Conservation (phyloP, 345 rosid genomes). For the Euphorbia lathyris region DNA sequence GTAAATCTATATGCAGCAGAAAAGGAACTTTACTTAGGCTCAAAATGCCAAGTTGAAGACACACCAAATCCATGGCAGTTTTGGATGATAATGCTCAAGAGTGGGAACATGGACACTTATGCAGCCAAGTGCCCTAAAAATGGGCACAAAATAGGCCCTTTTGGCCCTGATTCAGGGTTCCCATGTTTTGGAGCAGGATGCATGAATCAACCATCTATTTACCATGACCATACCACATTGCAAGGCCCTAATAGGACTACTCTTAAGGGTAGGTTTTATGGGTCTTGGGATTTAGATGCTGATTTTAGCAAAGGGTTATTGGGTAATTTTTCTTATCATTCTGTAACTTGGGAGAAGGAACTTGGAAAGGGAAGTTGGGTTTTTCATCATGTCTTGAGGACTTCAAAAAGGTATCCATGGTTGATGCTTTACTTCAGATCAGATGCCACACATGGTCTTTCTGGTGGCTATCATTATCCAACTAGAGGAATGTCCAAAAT, state of each 20-base stretch:
- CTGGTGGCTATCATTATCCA: constrained; percentile 31
- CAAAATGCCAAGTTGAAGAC: constrained; percentile 60
- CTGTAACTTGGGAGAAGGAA: constrained; percentile 24
- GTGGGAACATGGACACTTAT: constrained; percentile 71
- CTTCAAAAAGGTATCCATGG: constrained; percentile 32
- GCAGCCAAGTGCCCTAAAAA: constrained; percentile 64
- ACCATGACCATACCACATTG: constrained; percentile 52
- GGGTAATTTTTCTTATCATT: constrained; percentile 18
- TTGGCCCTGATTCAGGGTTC: constrained; percentile 39
- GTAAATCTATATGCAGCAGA: constrained; percentile 40
- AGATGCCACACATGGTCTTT: constrained; percentile 22
- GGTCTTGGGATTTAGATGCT: constrained; percentile 62
- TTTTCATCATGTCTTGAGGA: constrained; percentile 25
- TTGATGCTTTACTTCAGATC: constrained; percentile 35
- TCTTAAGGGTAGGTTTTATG: constrained; percentile 73
- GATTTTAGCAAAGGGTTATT: constrained; percentile 10
- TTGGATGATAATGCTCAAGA: constrained; percentile 94
- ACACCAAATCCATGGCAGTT: constrained; percentile 74
- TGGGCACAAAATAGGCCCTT: constrained; percentile 52
- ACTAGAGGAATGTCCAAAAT: constrained; percentile 31
- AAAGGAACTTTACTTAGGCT: constrained; percentile 70
- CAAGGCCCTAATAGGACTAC: constrained; percentile 30
- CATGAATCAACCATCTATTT: constrained; percentile 73
- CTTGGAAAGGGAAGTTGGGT: constrained; percentile 26
- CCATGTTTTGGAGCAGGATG: constrained; percentile 79